These are phyloP conservation scores for Quercus bicolor DNA, from an alignment of 306 rosid genomes.

Conservation along the genomic window DNA sequence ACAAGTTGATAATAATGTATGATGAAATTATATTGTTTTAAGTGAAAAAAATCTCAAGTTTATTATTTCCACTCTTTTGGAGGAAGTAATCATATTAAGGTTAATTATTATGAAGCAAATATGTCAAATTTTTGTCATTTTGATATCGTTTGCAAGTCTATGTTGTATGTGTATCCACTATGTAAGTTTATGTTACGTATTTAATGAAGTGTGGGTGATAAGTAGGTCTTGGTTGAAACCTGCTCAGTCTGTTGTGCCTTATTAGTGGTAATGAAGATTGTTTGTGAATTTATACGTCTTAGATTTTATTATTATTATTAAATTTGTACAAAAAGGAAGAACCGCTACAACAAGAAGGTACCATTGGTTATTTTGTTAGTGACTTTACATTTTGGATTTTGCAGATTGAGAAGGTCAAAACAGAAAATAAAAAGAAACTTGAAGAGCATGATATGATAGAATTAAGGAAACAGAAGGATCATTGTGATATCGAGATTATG, in stretches of 20 bases:
- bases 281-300: constrained; percentile 1
- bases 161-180: neutral
- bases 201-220: neutral
- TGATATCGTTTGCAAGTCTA: neutral
- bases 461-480: constrained; percentile 66
- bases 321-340: neutral
- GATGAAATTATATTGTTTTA: neutral
- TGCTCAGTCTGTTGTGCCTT: neutral
- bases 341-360: neutral
- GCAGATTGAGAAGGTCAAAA: constrained; percentile 61
- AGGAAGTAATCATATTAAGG: neutral
- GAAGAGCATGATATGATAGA: constrained; percentile 70
- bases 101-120: neutral
- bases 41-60: no score
- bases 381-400: constrained; percentile 21
- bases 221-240: neutral
- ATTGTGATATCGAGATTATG: constrained; percentile 54
- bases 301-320: neutral
- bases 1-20: neutral
- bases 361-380: constrained; percentile 13
- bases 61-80: no score
- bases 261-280: constrained; percentile 2
- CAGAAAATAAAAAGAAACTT: constrained; percentile 71
- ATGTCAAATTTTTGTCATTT: neutral
- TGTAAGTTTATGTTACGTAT: neutral